Conservation (phyloP, 352 stramenopile genomes). For the Paralagenidium karlingii region DNA sequence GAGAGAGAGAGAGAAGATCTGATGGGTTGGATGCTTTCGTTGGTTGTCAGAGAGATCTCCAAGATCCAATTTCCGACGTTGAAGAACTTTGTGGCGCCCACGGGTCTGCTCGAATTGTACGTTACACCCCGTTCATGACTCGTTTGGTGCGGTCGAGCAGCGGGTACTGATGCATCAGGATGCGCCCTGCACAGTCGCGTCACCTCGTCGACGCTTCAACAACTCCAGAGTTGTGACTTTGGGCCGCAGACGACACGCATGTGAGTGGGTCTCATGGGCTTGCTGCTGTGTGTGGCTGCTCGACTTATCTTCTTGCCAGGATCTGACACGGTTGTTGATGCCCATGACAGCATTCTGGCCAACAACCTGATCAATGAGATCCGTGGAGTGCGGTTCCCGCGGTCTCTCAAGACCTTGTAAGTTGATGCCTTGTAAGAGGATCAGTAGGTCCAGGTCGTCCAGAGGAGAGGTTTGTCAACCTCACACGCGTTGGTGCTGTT, state of each 20-base stretch:
- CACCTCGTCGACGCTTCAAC: too few species aligned
- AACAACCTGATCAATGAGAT: slow-evolving; percentile 12
- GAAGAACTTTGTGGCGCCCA: slow-evolving; percentile 11
- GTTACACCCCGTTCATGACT: slow-evolving; percentile 2
- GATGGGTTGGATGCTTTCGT: too few species aligned
- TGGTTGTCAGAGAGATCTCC: slow-evolving; percentile 12
- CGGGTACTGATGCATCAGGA: too few species aligned
- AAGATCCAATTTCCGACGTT: slow-evolving; percentile 7
- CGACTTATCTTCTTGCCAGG: too few species aligned
- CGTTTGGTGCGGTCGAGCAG: too few species aligned
- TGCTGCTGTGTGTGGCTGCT: too few species aligned
- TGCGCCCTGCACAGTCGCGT: too few species aligned
- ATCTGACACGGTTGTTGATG: neutral
- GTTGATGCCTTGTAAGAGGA: neutral
- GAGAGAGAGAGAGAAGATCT: too few species aligned
- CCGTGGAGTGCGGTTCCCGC: slow-evolving; percentile 13
- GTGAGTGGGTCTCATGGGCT: too few species aligned
- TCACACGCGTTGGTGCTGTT: slow-evolving; percentile 5
- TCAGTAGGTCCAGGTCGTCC: slow-evolving; percentile 5
- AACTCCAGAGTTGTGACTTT: too few species aligned
- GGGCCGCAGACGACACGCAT: too few species aligned
- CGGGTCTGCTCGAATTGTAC: slow-evolving; percentile 15
- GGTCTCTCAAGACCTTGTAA: slow-evolving; percentile 14
- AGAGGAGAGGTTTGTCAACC: slow-evolving; percentile 11
- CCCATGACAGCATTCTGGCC: slow-evolving; percentile 5